Percentiles rank a stretch among this genome's conserved stretches.
phyloP scores from a whole-genome alignment of 2,329 filamentous ascomycete genomes.

The Diaporthe vexans region DNA sequence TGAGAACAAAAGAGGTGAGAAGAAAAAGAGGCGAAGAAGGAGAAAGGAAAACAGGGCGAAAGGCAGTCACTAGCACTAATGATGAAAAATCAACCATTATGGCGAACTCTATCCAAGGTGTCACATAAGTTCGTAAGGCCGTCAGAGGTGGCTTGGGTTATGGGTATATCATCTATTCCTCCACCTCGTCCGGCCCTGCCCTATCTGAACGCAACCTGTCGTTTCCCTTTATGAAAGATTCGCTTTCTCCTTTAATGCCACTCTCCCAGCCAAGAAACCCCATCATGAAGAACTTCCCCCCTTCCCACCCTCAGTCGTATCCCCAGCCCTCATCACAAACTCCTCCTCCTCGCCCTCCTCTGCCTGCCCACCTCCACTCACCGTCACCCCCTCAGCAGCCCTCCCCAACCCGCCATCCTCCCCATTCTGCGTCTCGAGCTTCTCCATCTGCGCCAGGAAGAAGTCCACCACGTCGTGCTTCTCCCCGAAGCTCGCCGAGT shows the following conservation, averaged over 20 bases:
- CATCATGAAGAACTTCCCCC: constrained; percentile 32
- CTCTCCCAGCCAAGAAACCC: too few species aligned
- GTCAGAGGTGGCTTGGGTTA: not conserved
- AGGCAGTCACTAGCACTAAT: too few species aligned
- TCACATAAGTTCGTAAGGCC: too few species aligned
- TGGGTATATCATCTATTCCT: not conserved
- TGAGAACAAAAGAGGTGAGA: too few species aligned
- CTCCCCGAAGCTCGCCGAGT: constrained; percentile 79
- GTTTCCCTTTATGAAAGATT: too few species aligned
- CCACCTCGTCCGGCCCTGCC: too few species aligned
- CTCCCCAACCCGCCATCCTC: constrained; percentile 60
- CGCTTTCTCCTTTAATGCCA: too few species aligned
- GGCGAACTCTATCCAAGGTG: too few species aligned
- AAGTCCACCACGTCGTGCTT: constrained; percentile 76
- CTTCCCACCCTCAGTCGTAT: not conserved
- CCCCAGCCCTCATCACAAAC: constrained; percentile 20
- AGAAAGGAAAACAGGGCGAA: too few species aligned
- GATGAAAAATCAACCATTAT: too few species aligned
- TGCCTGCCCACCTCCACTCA: constrained; percentile 53
- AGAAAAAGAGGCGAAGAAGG: too few species aligned
- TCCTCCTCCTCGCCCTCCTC: constrained; percentile 43
- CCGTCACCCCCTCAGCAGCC: constrained; percentile 55
- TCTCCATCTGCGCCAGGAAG: constrained; percentile 65
- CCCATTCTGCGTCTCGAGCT: constrained; percentile 63
- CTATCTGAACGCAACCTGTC: too few species aligned